phyloP scores from a whole-genome alignment of 352 stramenopile species.

The Phytophthora agathidicida region DNA sequence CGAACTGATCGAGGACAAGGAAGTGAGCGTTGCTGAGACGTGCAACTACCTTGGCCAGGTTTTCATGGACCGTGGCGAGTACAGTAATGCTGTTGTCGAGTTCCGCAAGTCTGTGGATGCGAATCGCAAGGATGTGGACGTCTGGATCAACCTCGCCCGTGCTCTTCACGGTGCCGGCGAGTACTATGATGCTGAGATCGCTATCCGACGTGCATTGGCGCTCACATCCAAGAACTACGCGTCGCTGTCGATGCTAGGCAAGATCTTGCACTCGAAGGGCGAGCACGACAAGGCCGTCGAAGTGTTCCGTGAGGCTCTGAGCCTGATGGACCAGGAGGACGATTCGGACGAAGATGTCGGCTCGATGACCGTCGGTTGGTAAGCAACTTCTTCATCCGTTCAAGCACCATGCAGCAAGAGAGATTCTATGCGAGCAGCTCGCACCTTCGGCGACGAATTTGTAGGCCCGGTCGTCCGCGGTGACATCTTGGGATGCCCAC shows the following conservation, averaged over 20 bases:
- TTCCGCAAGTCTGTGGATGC: slow-evolving; percentile 76
- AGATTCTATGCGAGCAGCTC: slow-evolving; percentile 16
- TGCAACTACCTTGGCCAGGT: slow-evolving; percentile 79
- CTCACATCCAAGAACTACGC: slow-evolving; percentile 65
- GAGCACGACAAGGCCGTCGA: slow-evolving; percentile 80
- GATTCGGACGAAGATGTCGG: slow-evolving; percentile 84
- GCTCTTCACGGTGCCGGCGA: slow-evolving; percentile 62
- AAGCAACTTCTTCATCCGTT: slow-evolving; percentile 20
- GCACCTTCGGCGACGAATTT: too few species aligned
- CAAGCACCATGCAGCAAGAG: slow-evolving; percentile 9
- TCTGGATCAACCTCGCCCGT: slow-evolving; percentile 80
- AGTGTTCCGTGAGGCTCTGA: slow-evolving; percentile 77
- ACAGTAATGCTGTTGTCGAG: slow-evolving; percentile 56
- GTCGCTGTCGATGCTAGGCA: slow-evolving; percentile 76
- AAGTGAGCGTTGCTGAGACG: slow-evolving; percentile 67
- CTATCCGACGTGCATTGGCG: slow-evolving; percentile 58
- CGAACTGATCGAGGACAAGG: slow-evolving; percentile 49
- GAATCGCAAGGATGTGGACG: slow-evolving; percentile 68
- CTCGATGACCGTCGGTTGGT: slow-evolving; percentile 84
- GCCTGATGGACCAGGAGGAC: slow-evolving; percentile 66
- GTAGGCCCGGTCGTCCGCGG: too few species aligned
- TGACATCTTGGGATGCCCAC: slow-evolving; percentile 13
- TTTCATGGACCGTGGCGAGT: slow-evolving; percentile 73
- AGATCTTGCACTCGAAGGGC: slow-evolving; percentile 82
- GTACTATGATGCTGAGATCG: slow-evolving; percentile 72